Evolutionary conservation across 2,329 filamentous ascomycete genomes (phyloP).

Genomic region (Fusarium concolor): DNA sequence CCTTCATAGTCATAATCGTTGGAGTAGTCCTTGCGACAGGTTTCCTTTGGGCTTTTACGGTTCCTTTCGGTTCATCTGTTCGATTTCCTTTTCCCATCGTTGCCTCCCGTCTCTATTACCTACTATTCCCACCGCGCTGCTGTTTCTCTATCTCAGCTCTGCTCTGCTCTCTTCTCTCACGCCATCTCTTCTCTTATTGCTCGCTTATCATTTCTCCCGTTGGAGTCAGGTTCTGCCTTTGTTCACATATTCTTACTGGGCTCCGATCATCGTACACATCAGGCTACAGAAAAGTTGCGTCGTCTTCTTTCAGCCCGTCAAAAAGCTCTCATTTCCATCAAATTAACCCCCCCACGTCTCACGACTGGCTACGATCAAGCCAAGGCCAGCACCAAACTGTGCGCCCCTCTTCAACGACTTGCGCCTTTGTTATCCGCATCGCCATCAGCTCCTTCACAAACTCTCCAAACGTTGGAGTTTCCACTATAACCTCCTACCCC

Average conservation of each 20-base stretch:
- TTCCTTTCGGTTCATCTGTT: constrained; percentile 25
- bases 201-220: constrained; percentile 6
- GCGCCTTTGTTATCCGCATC: background rate
- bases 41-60: constrained; percentile 33
- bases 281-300: constrained; percentile 8
- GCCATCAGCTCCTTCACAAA: background rate
- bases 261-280: constrained; percentile 2
- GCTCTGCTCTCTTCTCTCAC: background rate
- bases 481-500: constrained; percentile 19
- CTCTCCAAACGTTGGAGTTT: constrained; percentile 20
- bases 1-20: constrained; percentile 20
- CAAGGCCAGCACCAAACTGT: constrained; percentile 1
- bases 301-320: constrained; percentile 4
- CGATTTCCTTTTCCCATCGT: constrained; percentile 15
- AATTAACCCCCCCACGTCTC: constrained; percentile 28
- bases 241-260: constrained; percentile 1
- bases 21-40: constrained; percentile 25
- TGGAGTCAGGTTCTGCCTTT: constrained; percentile 5
- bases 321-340: constrained; percentile 21
- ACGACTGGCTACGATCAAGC: constrained; percentile 2
- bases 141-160: constrained; percentile 11
- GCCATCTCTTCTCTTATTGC: constrained; percentile 2
- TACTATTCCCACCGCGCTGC: background rate
- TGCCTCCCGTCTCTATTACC: background rate
- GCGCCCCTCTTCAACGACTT: constrained; percentile 3